A percentile compares a stretch with the other conserved stretches of the same genome.
These are phyloP conservation scores for Hypoxylon sp. DNA, from an alignment of 2,329 filamentous ascomycete genomes.

Conservation along the genomic window DNA sequence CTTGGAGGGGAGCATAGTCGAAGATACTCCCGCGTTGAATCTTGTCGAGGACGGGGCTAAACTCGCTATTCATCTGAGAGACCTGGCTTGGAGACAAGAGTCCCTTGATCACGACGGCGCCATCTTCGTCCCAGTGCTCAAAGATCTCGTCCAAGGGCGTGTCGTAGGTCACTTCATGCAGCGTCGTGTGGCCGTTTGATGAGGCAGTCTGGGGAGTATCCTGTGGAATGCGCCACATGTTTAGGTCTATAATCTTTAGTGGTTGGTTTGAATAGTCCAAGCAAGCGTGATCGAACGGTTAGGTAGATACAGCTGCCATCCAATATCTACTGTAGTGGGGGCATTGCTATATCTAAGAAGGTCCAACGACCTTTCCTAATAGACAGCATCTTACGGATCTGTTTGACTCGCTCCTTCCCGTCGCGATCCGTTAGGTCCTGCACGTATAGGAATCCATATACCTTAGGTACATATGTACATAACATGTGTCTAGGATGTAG, in stretches of 20 bases:
- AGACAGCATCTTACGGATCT: no score
- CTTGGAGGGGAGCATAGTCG: slow-evolving; percentile 38
- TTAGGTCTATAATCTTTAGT: background rate
- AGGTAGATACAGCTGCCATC: no score
- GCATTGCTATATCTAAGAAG: no score
- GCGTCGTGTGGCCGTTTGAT: slow-evolving; percentile 5
- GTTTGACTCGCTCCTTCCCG: no score
- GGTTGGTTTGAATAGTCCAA: no score
- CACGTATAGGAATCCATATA: no score
- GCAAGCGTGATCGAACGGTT: no score
- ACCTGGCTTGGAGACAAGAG: slow-evolving; percentile 43
- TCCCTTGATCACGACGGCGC: slow-evolving; percentile 47
- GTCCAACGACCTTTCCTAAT: no score
- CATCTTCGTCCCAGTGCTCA: slow-evolving; percentile 33
- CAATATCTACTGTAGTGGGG: no score
- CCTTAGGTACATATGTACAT: no score
- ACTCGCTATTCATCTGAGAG: slow-evolving; percentile 42
- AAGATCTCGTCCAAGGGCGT: slow-evolving; percentile 1
- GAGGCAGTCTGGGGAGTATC: background rate
- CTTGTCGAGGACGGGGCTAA: slow-evolving; percentile 41
- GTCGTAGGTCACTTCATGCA: background rate
- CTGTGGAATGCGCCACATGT: background rate
- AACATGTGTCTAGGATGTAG: no score
- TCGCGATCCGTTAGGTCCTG: no score
- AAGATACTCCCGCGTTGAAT: slow-evolving; percentile 34